phyloP scores from a whole-genome alignment of 23 red algal genomes.

The Gracilaria domingensis region DNA sequence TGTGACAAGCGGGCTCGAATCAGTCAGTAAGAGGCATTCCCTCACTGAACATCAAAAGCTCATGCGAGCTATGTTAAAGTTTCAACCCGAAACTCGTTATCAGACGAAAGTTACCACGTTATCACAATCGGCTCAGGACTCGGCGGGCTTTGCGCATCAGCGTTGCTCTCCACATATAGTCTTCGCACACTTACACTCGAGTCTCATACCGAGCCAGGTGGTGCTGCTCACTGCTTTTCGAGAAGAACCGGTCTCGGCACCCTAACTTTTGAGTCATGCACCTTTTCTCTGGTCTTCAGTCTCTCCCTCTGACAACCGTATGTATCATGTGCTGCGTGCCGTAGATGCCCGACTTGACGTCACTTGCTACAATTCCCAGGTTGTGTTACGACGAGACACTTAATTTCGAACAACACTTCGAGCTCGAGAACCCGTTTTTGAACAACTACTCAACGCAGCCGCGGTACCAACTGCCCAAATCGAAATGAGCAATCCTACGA shows the following conservation, averaged over 20 bases:
- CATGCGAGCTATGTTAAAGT: neutral
- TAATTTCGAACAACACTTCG: slow-evolving; percentile 33
- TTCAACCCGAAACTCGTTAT: neutral
- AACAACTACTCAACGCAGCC: slow-evolving; percentile 36
- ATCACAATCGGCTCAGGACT: slow-evolving; percentile 81
- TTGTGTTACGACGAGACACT: slow-evolving; percentile 35
- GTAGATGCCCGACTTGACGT: slow-evolving; percentile 39
- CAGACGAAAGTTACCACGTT: slow-evolving; percentile 50
- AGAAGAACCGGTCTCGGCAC: slow-evolving; percentile 30
- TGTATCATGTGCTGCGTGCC: slow-evolving; percentile 60
- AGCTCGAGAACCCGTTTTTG: slow-evolving; percentile 28
- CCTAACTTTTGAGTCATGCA: slow-evolving; percentile 68
- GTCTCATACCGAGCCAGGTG: slow-evolving; percentile 64
- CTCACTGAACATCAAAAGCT: neutral
- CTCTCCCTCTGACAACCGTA: slow-evolving; percentile 63
- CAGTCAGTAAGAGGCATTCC: neutral
- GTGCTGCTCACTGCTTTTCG: slow-evolving; percentile 74
- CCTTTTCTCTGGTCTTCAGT: slow-evolving; percentile 65
- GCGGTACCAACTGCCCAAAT: slow-evolving; percentile 1
- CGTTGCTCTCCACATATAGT: slow-evolving; percentile 60
- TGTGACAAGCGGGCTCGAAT: neutral
- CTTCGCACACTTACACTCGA: slow-evolving; percentile 61
- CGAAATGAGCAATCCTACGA: slow-evolving; percentile 34
- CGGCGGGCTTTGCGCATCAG: slow-evolving; percentile 73
- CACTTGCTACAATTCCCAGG: slow-evolving; percentile 57